phyloP scores from a whole-genome alignment of 176 grass and related monocot genomes.

The Lolium multiflorum region DNA sequence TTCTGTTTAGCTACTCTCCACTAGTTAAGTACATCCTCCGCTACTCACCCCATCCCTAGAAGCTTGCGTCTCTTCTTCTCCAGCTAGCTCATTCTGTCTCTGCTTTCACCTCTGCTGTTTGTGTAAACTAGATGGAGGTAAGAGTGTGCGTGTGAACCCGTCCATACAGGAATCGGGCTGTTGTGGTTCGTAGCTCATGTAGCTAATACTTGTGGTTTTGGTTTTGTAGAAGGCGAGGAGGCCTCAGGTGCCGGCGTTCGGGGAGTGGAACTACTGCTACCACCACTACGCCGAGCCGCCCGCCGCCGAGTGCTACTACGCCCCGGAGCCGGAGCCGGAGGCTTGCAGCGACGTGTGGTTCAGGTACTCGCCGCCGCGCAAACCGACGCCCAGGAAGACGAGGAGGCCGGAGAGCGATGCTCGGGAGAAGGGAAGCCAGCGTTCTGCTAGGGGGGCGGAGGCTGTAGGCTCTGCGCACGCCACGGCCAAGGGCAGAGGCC shows the following conservation, averaged over 20 bases:
- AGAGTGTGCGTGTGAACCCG: neutral
- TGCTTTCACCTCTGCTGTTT: neutral
- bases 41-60: neutral
- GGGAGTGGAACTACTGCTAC: conserved; percentile 56
- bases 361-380: conserved; percentile 39
- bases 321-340: conserved; percentile 25
- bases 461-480: neutral
- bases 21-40: no score
- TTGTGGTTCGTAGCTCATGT: neutral
- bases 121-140: neutral
- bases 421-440: neutral
- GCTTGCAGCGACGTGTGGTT: conserved; percentile 47
- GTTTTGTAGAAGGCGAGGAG: conserved; percentile 22
- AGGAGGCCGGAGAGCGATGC: neutral
- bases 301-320: conserved; percentile 1
- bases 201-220: neutral
- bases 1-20: neutral
- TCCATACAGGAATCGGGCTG: neutral
- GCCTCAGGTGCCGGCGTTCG: conserved; percentile 48
- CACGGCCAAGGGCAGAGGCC: neutral
- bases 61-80: neutral
- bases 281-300: neutral
- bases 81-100: neutral
- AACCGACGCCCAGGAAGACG: conserved; percentile 21
- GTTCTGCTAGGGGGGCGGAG: neutral